Percentiles rank a stretch among this genome's conserved stretches.
Evolutionary conservation across 2,329 filamentous ascomycete species (phyloP).

Genomic region (Ophiostoma quercus): DNA sequence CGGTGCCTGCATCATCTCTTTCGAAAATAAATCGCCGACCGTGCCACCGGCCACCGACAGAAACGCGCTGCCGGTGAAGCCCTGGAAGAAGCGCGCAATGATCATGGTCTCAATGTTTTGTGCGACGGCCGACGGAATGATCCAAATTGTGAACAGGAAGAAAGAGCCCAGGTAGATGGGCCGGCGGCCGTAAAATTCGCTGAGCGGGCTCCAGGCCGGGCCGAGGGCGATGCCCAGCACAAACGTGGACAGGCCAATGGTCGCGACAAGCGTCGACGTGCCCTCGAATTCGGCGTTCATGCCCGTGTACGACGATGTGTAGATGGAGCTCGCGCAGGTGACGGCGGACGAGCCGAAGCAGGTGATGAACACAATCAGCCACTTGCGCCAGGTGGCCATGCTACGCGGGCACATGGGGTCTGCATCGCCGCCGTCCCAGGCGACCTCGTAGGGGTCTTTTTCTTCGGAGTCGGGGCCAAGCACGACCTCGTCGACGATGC

Average conservation of each 20-base stretch:
- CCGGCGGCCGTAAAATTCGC: slow-evolving; percentile 75
- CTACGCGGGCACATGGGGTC: slow-evolving; percentile 73
- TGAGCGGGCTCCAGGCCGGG: slow-evolving; percentile 59
- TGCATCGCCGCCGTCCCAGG: slow-evolving; percentile 64
- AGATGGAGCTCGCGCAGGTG: slow-evolving; percentile 72
- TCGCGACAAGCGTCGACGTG: slow-evolving; percentile 65
- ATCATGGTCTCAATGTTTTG: slow-evolving; percentile 76
- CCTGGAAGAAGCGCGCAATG: slow-evolving; percentile 70
- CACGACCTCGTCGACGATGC: slow-evolving; percentile 11
- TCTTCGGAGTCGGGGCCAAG: background rate
- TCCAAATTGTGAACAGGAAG: slow-evolving; percentile 68
- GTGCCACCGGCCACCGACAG: slow-evolving; percentile 76
- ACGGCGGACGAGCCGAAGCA: slow-evolving; percentile 72
- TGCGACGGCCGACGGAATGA: slow-evolving; percentile 78
- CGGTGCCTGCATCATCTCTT: slow-evolving; percentile 64
- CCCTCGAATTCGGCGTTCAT: slow-evolving; percentile 68
- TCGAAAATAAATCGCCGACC: slow-evolving; percentile 71
- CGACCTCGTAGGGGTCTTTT: slow-evolving; percentile 54
- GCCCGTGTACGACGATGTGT: slow-evolving; percentile 75
- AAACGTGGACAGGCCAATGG: slow-evolving; percentile 75
- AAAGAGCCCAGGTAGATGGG: slow-evolving; percentile 76
- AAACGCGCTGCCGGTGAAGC: slow-evolving; percentile 64
- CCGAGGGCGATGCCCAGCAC: slow-evolving; percentile 68
- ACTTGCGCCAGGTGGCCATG: slow-evolving; percentile 62
- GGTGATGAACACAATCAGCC: slow-evolving; percentile 73